Conservation (phyloP, 129 eudicot species). For the Chrysanthemum seticuspe region DNA sequence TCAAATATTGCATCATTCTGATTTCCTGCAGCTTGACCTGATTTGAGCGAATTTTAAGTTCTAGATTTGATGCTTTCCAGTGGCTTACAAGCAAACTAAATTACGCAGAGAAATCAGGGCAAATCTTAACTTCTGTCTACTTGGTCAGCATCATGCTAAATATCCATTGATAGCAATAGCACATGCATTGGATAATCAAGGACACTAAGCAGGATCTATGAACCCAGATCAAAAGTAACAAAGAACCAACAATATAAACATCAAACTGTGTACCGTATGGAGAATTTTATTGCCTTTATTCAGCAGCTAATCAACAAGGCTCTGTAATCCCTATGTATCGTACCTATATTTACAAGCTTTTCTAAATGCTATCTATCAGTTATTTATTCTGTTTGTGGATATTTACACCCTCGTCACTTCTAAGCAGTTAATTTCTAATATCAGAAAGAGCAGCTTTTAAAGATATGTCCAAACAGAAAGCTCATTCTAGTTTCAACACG, state of each 20-base stretch:
- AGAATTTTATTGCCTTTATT: slow-evolving; percentile 18
- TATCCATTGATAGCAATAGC: background rate
- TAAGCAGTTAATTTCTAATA: slow-evolving; percentile 29
- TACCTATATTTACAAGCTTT: background rate
- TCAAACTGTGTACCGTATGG: slow-evolving; percentile 6
- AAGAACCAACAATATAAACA: background rate
- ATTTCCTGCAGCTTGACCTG: too few relatives aligned
- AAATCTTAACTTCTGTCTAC: background rate
- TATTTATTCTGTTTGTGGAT: background rate
- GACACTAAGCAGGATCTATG: background rate
- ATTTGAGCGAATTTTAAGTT: too few relatives aligned
- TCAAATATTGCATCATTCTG: too few relatives aligned
- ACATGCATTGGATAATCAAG: background rate
- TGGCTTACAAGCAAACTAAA: too few relatives aligned
- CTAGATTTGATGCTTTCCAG: too few relatives aligned
- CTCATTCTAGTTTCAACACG: slow-evolving; percentile 51
- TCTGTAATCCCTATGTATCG: slow-evolving; percentile 11
- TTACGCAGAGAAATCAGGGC: too few relatives aligned
- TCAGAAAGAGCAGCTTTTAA: slow-evolving; percentile 29
- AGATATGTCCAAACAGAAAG: slow-evolving; percentile 60
- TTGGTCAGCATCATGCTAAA: background rate
- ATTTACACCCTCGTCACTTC: slow-evolving; percentile 4
- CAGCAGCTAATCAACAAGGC: slow-evolving; percentile 8
- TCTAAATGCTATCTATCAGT: background rate
- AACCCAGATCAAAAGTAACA: background rate